Conservation (phyloP, 768 basidiomycete species). For the Phaeolepiota aurea region DNA sequence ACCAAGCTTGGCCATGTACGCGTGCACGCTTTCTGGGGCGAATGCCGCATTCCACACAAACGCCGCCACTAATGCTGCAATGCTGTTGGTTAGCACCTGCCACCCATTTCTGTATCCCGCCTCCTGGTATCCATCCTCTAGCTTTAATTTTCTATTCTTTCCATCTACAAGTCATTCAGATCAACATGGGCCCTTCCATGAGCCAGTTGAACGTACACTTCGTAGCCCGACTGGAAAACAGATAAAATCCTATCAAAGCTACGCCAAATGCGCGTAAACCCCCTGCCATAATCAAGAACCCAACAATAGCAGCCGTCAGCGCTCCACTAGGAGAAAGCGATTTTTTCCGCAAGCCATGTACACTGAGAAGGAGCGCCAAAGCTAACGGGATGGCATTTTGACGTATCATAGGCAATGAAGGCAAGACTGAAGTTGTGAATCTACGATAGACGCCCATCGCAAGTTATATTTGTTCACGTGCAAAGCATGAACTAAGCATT, state of each 20-base stretch:
- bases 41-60: constrained; percentile 59
- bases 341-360: constrained; percentile 64
- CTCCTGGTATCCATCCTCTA: constrained; percentile 75
- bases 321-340: constrained; percentile 78
- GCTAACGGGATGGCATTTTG: constrained; percentile 26
- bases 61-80: constrained; percentile 50
- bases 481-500: too few species aligned
- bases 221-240: constrained; percentile 75
- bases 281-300: constrained; percentile 65
- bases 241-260: constrained; percentile 69
- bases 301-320: constrained; percentile 66
- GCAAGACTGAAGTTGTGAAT: too few species aligned
- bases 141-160: constrained; percentile 60
- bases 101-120: constrained; percentile 66
- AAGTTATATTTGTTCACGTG: too few species aligned
- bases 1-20: constrained; percentile 16
- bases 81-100: constrained; percentile 82
- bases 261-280: constrained; percentile 57
- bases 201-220: constrained; percentile 42
- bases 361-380: constrained; percentile 45
- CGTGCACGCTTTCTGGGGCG: constrained; percentile 32
- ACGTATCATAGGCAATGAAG: constrained; percentile 12
- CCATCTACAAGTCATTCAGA: constrained; percentile 38
- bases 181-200: not conserved
- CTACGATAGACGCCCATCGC: too few species aligned